Evolutionary conservation across 331 rosid species (phyloP).

Genomic region (Rosa hybrid): DNA sequence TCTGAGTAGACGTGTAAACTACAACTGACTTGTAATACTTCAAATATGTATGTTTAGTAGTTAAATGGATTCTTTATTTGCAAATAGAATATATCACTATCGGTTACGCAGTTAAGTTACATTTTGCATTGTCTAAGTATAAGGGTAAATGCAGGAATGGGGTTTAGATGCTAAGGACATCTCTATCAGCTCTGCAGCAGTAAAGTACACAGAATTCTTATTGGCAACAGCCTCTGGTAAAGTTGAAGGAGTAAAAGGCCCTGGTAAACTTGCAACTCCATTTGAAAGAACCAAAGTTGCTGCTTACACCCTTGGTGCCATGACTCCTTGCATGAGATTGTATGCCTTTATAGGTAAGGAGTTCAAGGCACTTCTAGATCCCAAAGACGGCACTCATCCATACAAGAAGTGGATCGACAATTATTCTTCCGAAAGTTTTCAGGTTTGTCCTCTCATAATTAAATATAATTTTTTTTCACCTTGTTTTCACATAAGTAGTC

Average conservation of each 20-base stretch:
- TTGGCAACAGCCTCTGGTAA: conserved; percentile 97
- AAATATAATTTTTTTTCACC: conserved; percentile 16
- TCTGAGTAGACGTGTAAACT: neutral
- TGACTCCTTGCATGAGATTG: conserved; percentile 97
- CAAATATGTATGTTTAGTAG: neutral
- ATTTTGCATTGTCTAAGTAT: conserved; percentile 24
- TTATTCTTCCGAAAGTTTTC: conserved; percentile 72
- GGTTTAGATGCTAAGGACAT: conserved; percentile 58
- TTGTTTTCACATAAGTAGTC: conserved; percentile 31
- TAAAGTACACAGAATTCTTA: conserved; percentile 81
- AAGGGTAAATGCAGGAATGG: conserved; percentile 71
- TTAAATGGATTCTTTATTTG: neutral
- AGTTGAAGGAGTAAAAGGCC: conserved; percentile 82
- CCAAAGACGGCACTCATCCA: conserved; percentile 52
- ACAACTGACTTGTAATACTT: neutral
- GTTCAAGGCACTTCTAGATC: conserved; percentile 54
- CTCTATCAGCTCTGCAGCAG: conserved; percentile 68
- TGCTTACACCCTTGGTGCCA: conserved; percentile 93
- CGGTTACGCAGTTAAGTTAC: conserved; percentile 13
- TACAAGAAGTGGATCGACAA: conserved; percentile 86
- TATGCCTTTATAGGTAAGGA: conserved; percentile 85
- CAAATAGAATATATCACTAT: neutral
- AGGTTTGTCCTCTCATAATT: conserved; percentile 59
- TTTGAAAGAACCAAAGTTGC: conserved; percentile 96
- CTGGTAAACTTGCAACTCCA: conserved; percentile 97